Evolutionary conservation across 2,329 filamentous ascomycete species (phyloP), one percentile per base, ranked within the genome.

Genomic region (Mycosphaerelloides madeirae): DNA sequence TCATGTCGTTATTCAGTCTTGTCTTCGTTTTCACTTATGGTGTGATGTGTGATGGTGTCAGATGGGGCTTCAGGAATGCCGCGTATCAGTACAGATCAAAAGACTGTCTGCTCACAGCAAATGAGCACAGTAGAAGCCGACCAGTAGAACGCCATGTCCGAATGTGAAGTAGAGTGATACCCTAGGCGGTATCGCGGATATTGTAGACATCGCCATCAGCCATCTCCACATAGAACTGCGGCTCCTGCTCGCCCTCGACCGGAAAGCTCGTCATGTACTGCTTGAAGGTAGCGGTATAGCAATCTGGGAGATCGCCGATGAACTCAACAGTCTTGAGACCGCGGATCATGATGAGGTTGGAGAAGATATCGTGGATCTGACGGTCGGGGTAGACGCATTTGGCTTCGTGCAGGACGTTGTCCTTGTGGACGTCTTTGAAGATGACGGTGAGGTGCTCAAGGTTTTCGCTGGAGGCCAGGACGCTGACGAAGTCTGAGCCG

Each of bases 241-340:
- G 52, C 29, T 52, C 25, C 11, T 43, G 29, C 14, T 37, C 38
- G n/a, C 32, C 25, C 6, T 39, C 22, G 13, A 19, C 31, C 6
- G 40, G 43, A 16, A 18, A 20, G 16, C 43, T 43, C 15, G 37
- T 50, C 54, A 60, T 57, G 46, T 52, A 48, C 16, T 38, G 16
- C 14, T 19, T 33, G 16, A 57, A 36, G 5, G 55, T 48, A 22
- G 41, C 32, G 3, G 56, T 52, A 42, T 56, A 58, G 38, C 44
- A 44, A 18, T 37, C 12, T 1, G 58, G 57, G 32, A 63, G 43
- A 41, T 57, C 55, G 31, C 61, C 61, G 3, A 35, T 41, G 43
- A 62, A 56, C 3, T 14, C 28, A 6, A 58, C 61, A 4, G 38
- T 20, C 15, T 49, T 31, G 25, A 62, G 44, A 14, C 50, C 54